Conservation (phyloP, 106 monocot species). For the Xerophyta viscosa region DNA sequence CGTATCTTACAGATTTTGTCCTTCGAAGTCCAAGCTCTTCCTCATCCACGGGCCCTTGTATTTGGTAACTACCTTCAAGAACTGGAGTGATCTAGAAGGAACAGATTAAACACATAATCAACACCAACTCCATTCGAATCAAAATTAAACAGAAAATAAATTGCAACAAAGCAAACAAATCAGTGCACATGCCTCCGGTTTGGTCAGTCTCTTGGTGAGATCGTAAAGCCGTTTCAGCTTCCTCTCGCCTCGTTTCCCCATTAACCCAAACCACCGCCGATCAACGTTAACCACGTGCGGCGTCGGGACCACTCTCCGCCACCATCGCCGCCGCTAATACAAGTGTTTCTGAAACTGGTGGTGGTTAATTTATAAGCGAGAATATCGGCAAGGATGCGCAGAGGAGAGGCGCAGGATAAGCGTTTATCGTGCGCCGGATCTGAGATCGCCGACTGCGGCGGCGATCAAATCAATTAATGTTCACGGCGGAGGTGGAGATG, state of each 20-base stretch:
- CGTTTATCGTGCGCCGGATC: too few species aligned
- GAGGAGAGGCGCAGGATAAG: too few species aligned
- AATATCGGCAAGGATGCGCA: too few species aligned
- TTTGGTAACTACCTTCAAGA: slow-evolving; percentile 31
- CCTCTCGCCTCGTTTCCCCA: slow-evolving; percentile 23
- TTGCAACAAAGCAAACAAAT: not conserved
- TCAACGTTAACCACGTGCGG: too few species aligned
- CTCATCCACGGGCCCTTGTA: slow-evolving; percentile 37
- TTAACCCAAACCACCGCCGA: slow-evolving; percentile 4
- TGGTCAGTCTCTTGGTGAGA: slow-evolving; percentile 13
- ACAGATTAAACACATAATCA: slow-evolving; percentile 7
- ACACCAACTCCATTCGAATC: not conserved
- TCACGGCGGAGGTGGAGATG: too few species aligned
- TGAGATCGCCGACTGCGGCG: too few species aligned
- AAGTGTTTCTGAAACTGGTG: too few species aligned
- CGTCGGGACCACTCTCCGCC: too few species aligned
- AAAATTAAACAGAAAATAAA: not conserved
- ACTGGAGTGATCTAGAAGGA: slow-evolving; percentile 44
- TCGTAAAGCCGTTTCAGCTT: slow-evolving; percentile 41
- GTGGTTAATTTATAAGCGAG: too few species aligned
- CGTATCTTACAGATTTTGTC: slow-evolving; percentile 25
- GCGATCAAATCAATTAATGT: too few species aligned
- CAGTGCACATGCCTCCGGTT: slow-evolving; percentile 35
- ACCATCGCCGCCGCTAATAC: too few species aligned
- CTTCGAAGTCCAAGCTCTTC: slow-evolving; percentile 9